Base-by-base conservation (phyloP, 176 grass and related monocot genomes). In the Ananas comosus region DNA sequence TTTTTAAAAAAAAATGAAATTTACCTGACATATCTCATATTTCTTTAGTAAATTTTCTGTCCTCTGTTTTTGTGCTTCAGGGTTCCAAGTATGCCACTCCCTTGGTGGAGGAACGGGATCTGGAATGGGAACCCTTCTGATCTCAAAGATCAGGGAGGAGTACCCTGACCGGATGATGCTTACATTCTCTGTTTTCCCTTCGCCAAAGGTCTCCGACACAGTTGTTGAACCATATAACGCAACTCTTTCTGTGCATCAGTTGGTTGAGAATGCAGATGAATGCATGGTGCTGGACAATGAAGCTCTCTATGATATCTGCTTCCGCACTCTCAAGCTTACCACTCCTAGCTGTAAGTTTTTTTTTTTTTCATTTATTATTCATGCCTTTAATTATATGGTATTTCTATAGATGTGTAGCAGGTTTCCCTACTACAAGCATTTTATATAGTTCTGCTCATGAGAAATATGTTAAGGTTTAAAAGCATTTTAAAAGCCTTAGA, bases 121-220 rank as follows among this genome's bases (percentile, higher is more conserved):
- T 66, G 90, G 90, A 22, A 93, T 93, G 90, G 90, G 90, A 17
- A 93, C 90, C 14, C 86, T 93, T 48, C 65, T 93, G 66, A 93
- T 93, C 83, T 93, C 90, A 51, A 93, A 93, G 86, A 93, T 93
- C 83, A 81, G 90, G 66, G 90, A 93, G 75, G 90, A 93, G 74
- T 93, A 89, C 68, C 90, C 90, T 42, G 90, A 93, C 33, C 63
- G 90, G 59, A 93, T 93, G 90, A 93, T 93, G 90, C 90, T 93
- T 12, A 93, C 90, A 2, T 93, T 93, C 77, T 93, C 90, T 19
- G 90, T 93, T 11, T 93, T 93, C 58, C 90, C 90, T 10, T 93
- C 90, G 12, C 90, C 90, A 1, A 93, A 93, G 83, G 90, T 93
- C 12, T 93, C 90, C 13, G 90, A 93, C 25, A 93, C 90, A 51